Base-by-base conservation (phyloP, 1,139 yeast genomes). In the Geotrichum europaeum region DNA sequence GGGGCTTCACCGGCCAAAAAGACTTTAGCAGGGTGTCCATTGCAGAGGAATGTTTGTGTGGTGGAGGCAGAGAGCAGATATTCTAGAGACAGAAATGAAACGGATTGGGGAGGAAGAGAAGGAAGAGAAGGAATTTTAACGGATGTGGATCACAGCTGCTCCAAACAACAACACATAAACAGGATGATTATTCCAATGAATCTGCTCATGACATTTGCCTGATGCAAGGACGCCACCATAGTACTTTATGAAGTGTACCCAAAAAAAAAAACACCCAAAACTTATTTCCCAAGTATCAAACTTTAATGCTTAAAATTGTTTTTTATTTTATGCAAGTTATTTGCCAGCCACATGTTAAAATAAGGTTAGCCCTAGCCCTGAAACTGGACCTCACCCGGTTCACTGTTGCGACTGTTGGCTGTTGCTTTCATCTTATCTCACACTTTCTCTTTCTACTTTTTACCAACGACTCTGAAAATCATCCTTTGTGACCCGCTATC, bases 11-110 rank as follows among this genome's bases (percentile, higher is more conserved):
- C 45, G 61, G 61, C 61, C 61, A 55, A 51, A 60, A 60, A 6
- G 63, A 59, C 49, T 60, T 60, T 13, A 60, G 55, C 25, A 60
- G 58, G 40, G 59, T 53, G 22, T 55, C 61, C 63, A 60, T 60
- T 22, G 32, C 51, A 49, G 6, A 25, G 15, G 30, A 49, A 12
- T 12, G 32, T 18, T 49, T 49, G 51, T 49, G 51, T 20, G 18
- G n/a, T 24, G 28, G 15, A n/a, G 18, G 15, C 20, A 49, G n/a
- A 18, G 25, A 25, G 18, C 22, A 10, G 10, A 18, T n/a, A 22
- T 49, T 49, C 10, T 4, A 49, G n/a, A 15, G 24, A 22, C 3
- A 9, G 9, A 49, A 25, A 49, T 49, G 12, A 49, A 49, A 40
- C 47, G 20, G 47, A 22, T 40, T 40, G 22, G 47, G 9, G 47